These are phyloP conservation scores for Neocucurbitaria cava DNA, from an alignment of 2,329 filamentous ascomycete species.

Conservation along the genomic window DNA sequence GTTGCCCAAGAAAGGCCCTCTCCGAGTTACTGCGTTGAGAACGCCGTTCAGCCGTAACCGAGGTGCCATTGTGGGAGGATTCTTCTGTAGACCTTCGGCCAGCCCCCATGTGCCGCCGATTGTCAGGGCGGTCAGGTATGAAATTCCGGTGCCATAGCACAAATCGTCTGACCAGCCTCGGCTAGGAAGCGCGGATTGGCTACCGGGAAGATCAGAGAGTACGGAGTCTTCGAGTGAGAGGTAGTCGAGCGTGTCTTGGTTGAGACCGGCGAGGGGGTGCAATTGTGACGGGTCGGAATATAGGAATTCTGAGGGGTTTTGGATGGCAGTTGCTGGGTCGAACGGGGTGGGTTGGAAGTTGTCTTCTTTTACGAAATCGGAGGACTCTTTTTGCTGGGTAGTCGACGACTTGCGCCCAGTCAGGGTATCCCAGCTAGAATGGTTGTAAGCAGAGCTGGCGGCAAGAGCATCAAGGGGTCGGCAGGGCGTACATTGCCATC, in stretches of 20 bases:
- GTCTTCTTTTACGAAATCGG: conserved; percentile 47
- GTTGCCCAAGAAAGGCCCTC: conserved; percentile 95
- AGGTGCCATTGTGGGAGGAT: conserved; percentile 74
- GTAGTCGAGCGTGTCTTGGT: conserved; percentile 94
- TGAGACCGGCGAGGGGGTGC: conserved; percentile 91
- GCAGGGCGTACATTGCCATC: conserved; percentile 45
- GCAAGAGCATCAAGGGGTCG: background rate
- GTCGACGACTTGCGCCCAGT: conserved; percentile 65
- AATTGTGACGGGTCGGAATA: conserved; percentile 81
- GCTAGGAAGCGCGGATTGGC: conserved; percentile 87
- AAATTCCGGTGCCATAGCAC: conserved; percentile 95
- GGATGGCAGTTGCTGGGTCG: conserved; percentile 71
- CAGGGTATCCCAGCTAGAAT: conserved; percentile 60
- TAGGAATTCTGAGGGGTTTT: conserved; percentile 88
- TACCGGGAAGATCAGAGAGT: conserved; percentile 83
- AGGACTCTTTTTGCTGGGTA: conserved; percentile 41
- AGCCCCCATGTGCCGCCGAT: conserved; percentile 92
- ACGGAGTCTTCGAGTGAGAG: conserved; percentile 90
- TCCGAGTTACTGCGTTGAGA: conserved; percentile 89
- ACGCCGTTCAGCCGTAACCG: conserved; percentile 94
- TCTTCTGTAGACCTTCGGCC: conserved; percentile 82
- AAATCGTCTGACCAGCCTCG: conserved; percentile 98
- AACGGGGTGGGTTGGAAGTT: conserved; percentile 66
- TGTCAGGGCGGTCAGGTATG: conserved; percentile 86
- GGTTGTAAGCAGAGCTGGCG: conserved; percentile 7